Conservation (phyloP, 257 asterid genomes). For the Solanum acaule region DNA sequence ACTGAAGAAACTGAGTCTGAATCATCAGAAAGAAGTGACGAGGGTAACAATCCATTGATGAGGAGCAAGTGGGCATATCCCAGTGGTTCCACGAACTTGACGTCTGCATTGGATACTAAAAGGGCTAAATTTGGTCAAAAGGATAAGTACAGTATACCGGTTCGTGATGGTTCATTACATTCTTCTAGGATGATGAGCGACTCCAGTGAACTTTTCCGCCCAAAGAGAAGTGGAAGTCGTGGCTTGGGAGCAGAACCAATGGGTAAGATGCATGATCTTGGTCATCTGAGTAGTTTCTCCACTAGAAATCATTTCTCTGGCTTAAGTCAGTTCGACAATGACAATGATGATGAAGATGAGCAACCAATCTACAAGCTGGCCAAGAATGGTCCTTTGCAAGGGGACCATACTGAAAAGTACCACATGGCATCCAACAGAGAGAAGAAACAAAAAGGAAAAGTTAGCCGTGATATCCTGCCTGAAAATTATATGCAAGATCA, state of each 20-base stretch:
- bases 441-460: slow-evolving; percentile 47
- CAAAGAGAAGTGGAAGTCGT: slow-evolving; percentile 24
- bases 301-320: slow-evolving; percentile 37
- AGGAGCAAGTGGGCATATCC: slow-evolving; percentile 97
- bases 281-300: slow-evolving; percentile 35
- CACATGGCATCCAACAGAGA: slow-evolving; percentile 38
- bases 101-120: slow-evolving; percentile 27
- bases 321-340: slow-evolving; percentile 24
- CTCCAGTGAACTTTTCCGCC: slow-evolving; percentile 27
- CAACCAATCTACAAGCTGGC: slow-evolving; percentile 43
- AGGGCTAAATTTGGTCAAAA: slow-evolving; percentile 44
- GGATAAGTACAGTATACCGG: slow-evolving; percentile 31
- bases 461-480: slow-evolving; percentile 33
- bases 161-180: slow-evolving; percentile 43
- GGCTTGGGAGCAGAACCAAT: slow-evolving; percentile 30
- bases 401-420: slow-evolving; percentile 37
- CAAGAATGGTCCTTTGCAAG: slow-evolving; percentile 53
- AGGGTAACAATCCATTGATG: slow-evolving; percentile 78
- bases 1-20: slow-evolving; percentile 93
- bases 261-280: slow-evolving; percentile 68
- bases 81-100: slow-evolving; percentile 49
- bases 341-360: slow-evolving; percentile 22
- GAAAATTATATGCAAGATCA: slow-evolving; percentile 34
- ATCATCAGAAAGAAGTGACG: slow-evolving; percentile 74
- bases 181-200: slow-evolving; percentile 30